Base-by-base conservation (phyloP, 2,329 filamentous ascomycete species). In the Cryoendolithus antarcticus region DNA sequence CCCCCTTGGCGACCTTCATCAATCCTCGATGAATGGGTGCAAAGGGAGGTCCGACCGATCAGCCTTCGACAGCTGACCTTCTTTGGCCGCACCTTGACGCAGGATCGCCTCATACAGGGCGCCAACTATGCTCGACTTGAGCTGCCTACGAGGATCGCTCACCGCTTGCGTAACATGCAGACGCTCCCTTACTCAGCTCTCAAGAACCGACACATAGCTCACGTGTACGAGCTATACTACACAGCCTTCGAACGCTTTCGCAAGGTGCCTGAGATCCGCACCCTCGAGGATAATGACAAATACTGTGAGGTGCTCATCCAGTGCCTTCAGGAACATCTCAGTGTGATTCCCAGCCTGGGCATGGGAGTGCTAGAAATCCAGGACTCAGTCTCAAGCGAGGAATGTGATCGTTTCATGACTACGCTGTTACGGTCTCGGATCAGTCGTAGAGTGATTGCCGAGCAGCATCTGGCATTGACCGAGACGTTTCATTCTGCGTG, bases 81-180 rank as follows among this genome's bases (percentile, higher is more conserved):
- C 54, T 98, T 96, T 62, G 91, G 91, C 24, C 81, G 91, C 35
- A 93, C 88, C 13, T 66, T 98, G 57, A 95, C 88, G 35, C 88
- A 96, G 63, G 72, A 78, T 37, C 80, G 93, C 42, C 72, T 98
- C 45, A 75, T 98, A 50, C 88, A 84, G 64, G 95, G 88, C 32
- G 91, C 91, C 45, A 98, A 98, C 64, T 98, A 98, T 68, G 88
- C 96, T 38, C 82, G 91, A 42, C 86, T 86, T 4, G 91, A 98
- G 66, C 74, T 98, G 38, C 89, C 89, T 5, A 91, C 83, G 5
- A 75, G 83, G 50, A 76, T 96, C 49, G 86, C 89, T 11, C 91
- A 98, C 62, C 83, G 91, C 28, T 79, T 98, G 46, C 85, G 93
- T 43, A 89, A 98, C 59, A 96, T 98, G 75, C 91, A 98, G 62